Conservation (phyloP, 1,284 basidiomycete genomes). For the Apiotrichum domesticum region DNA sequence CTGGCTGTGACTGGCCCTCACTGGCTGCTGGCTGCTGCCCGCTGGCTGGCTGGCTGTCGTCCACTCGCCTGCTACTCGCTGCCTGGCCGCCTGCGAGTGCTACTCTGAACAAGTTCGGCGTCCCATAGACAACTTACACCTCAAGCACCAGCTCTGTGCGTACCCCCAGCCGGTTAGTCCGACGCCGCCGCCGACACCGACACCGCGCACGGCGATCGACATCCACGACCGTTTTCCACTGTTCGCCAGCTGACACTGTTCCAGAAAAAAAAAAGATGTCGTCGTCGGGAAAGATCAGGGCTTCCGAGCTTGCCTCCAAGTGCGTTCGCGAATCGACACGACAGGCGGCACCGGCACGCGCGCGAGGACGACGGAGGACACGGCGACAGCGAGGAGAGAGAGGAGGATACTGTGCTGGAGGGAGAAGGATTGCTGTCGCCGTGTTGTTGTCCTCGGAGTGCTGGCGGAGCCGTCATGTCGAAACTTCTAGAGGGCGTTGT, state of each 20-base stretch:
- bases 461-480: neutral
- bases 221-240: no score
- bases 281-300: conserved; percentile 65
- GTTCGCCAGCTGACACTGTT: neutral
- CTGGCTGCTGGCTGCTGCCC: neutral
- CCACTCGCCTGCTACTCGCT: neutral
- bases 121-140: neutral
- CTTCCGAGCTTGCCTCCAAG: conserved; percentile 97
- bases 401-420: neutral
- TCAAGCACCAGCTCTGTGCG: conserved; percentile 5
- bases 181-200: neutral
- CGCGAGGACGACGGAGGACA: neutral
- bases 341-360: no score
- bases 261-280: conserved; percentile 29
- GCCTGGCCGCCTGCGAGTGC: neutral
- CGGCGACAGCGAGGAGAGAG: neutral
- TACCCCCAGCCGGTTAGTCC: neutral
- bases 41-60: neutral
- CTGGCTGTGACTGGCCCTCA: neutral
- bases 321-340: neutral
- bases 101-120: neutral
- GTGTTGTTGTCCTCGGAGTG: neutral
- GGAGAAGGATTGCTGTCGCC: no score
- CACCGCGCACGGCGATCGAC: neutral
- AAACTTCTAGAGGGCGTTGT: neutral